Base-by-base conservation (phyloP, 352 stramenopile genomes). In the Hyaloperonospora brassicae region DNA sequence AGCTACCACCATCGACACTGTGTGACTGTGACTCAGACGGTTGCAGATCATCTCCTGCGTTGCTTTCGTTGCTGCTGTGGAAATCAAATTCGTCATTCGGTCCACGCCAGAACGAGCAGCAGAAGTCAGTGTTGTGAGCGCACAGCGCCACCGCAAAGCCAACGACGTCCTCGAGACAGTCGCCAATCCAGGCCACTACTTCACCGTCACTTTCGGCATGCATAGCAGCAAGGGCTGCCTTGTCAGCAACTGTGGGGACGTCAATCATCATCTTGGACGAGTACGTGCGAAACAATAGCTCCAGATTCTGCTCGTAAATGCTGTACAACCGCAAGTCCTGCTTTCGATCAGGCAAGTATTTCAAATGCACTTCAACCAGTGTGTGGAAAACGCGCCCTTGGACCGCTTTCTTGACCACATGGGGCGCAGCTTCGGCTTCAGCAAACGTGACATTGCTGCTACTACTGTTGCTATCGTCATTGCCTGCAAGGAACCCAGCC, bases 201-300 rank as follows among this genome's bases (percentile, higher is more conserved):
- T 86, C 77, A 11, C 62, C 76, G 22, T 75, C 64, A 38, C 62
- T 83, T 56, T 90, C 77, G 0, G 76, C 69, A 57, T 88, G 74
- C 71, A 88, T 82, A 46, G 76, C 77, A 30, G 75, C 62, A 27
- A 89, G 50, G 10, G 70, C 72, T 4, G 69, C 72, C 57, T 88
- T 82, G 52, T 90, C 80, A 25, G 77, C 76, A 11, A 88, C 41
- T 2, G 80, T 90, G 14, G 80, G 80, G 40, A 90, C 76, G 45
- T 87, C 76, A n/a, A 88, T 73, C 76, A 90, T 84, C 35, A 91
- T 66, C 45, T 77, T 78, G 23, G 79, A 87, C 31, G 79, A 86
- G 56, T 88, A 91, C 24, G 68, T 78, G 43, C 78, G 62, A 24
- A 89, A 79, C 23, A 91, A 38, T 30, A 84, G 62, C 64, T 91